Evolutionary conservation across 169 alveolate species (phyloP), one percentile per base, ranked within the genome.

Genomic region (Plasmodium relictum): DNA sequence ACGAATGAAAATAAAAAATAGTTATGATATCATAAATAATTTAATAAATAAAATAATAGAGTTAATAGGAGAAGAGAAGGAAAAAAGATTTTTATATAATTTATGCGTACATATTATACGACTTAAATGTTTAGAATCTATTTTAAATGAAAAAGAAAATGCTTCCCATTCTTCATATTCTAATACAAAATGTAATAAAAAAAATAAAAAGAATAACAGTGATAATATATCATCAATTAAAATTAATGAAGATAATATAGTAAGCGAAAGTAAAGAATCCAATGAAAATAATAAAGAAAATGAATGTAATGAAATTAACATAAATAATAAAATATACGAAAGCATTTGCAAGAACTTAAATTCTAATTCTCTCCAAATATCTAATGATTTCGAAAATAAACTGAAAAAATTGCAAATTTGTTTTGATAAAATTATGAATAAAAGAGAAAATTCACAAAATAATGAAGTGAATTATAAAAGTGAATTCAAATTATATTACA

Each of bases 71-170:
- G 73, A 86, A 41, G 70, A 62, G n/a, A 48, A 48, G n/a, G 92
- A 86, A 71, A 45, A 59, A 26, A 44, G 1, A 5, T 86, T 58
- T 72, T 48, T 86, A 20, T 86, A 86, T 71, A 70, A 86, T 86
- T 70, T 86, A 63, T 86, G 86, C 44, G 42, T 86, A 52, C 92
- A 86, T 48, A 86, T 86, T 20, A 62, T 86, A 37, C 63, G 92
- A 41, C 71, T 86, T 16, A 86, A 86, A 86, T 71, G 76, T 62
- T 31, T 86, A 1, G 69, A 86, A 26, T 8, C 65, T 0, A 86
- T 71, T 44, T 44, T 86, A 58, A 69, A 50, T 70, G 76, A 54
- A 70, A 70, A 42, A 26, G 92, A 86, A 61, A 24, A 42, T 52
- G 16, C n/a, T 45, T 50, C 78, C n/a, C 1, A 31, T 31, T 1